Evolutionary conservation across 768 basidiomycete genomes (phyloP), one percentile per base, ranked within the genome.

Genomic region (Naganishia onofrii): DNA sequence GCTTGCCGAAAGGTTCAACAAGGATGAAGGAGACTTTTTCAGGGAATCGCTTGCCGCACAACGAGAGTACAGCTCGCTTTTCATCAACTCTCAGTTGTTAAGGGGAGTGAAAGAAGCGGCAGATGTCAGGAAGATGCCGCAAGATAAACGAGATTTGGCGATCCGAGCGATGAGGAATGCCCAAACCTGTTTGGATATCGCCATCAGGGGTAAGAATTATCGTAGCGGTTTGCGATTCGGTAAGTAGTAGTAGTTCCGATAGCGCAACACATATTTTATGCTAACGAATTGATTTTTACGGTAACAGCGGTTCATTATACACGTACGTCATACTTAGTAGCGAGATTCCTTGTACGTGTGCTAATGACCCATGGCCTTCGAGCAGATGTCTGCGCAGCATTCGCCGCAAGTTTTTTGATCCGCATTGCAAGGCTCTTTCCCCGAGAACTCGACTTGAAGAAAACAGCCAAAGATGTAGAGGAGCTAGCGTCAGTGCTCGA

Each of bases 141-240:
- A 83, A 13, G 85, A 86, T 23, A 93, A 96, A 81, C 84, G 87
- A 71, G 87, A 90, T 8, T 84, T 96, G 29, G 92, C 92, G 8
- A 83, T 92, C 69, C 85, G 87, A 60, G 92, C 93, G 19, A 91
- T 96, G 74, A 83, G 87, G 66, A 91, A 92, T 74, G 93, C 93
- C 23, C 85, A 87, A 53, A 85, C 88, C 77, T 89, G 88, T 36
- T 77, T 95, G 65, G 90, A 93, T 63, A 91, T 93, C 66, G 94
- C 92, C 8, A 86, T 94, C 42, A 88, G 88, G 56, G 79, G 79
- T 1, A 74, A 79, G 66, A 79, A 81, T 32, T 97, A 97, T 76
- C 84, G 92, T 70, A 90, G 92, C 78, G 92, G 92, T 23, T 89
- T 97, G 87, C 90, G 89, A 84, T 96, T 92, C 76, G 91, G 92